Evolutionary conservation across 768 basidiomycete species (phyloP), one percentile per base, ranked within the genome.

Genomic region (Mycena albidolilacea): DNA sequence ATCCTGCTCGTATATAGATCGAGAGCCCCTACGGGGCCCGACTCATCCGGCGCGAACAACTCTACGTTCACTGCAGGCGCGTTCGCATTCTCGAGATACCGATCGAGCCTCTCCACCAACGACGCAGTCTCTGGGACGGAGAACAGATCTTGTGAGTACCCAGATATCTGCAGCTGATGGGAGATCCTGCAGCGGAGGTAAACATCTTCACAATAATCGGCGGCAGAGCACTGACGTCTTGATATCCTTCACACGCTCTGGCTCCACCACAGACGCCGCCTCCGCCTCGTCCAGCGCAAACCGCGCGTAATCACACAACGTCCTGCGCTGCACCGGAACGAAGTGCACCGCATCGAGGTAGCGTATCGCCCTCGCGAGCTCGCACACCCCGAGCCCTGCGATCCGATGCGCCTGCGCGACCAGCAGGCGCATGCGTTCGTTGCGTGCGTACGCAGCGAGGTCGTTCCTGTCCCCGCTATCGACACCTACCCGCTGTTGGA

Each of bases 241-340:
- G 1, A 67, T 43, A 10, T 67, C 66, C 9, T 35, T 43, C 23
- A 59, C 21, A 9, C 43, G 44, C 12, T 62, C 61, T 21, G 61
- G 61, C 21, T 62, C 61, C 3, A 62, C 41, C 11, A 46, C 43
- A 3, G 23, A 12, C 44, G 35, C 21, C 35, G 30, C 44, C 35
- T 67, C 66, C 7, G 44, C 57, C 19, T 67, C 44, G 7, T 48
- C 43, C 17, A 67, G 44, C 17, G 66, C 57, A 19, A 67, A 67
- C 17, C 2, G 30, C 37, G 41, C 55, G 19, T 46, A 67, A 5
- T 67, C 65, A 30, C 23, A 23, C 23, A 67, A 9, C 30, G 55
- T 44, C 41, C 9, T 21, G 21, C 39, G 17, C 23, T 55, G 41
- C 2, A 58, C 15, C 23, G 43, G 41, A 30, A 44, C 43, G 7